Base-by-base conservation (phyloP, 2,329 filamentous ascomycete genomes). In the Phyllosticta paracitricarpa region DNA sequence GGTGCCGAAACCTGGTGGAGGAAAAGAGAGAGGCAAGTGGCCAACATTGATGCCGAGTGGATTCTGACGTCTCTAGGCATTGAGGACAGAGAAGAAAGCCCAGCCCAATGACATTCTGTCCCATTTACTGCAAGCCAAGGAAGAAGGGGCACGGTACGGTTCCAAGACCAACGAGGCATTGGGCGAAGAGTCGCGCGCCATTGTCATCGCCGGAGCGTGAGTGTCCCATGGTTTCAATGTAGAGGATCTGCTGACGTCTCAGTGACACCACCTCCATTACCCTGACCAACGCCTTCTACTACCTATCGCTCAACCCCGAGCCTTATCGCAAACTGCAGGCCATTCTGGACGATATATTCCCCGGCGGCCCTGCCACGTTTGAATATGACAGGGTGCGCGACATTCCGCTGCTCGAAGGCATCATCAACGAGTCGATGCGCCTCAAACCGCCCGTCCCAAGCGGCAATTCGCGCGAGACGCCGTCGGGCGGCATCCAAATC, bases 181-280 rank as follows among this genome's bases (percentile, higher is more conserved):
- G 6, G 54, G 53, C 33, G 59, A 61, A n/a, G 59, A 61, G 19
- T 40, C 59, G 4, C 54, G 59, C 28, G 24, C 28, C 9, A 54
- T 61, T 14, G 59, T 57, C 51, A 48, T 57, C 19, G 59, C 26
- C 30, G 59, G 59, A 40, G 54, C 59, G 59, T 61, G 26, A 25
- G 59, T 61, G 3, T 22, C 19, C 19, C 19, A 22, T 22, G 19
- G 19, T 22, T 22, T 22, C 19, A 22, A 22, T 22, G 19, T 22
- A 22, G 19, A 22, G 19, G 19, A 22, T 22, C 17, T 2, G 14
- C 40, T 51, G 8, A 54, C 24, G n/a, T 8, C 14, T 26, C 55
- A 75, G 72, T 1, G 77, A 79, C 61, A 78, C 77, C 4, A 76
- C 76, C 2, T 76, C 75, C 1, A 78, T 75, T 6, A 72, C 75